These are phyloP conservation scores for Torrubiella hemipterigena DNA, from an alignment of 2,329 filamentous ascomycete genomes.

Conservation along the genomic window DNA sequence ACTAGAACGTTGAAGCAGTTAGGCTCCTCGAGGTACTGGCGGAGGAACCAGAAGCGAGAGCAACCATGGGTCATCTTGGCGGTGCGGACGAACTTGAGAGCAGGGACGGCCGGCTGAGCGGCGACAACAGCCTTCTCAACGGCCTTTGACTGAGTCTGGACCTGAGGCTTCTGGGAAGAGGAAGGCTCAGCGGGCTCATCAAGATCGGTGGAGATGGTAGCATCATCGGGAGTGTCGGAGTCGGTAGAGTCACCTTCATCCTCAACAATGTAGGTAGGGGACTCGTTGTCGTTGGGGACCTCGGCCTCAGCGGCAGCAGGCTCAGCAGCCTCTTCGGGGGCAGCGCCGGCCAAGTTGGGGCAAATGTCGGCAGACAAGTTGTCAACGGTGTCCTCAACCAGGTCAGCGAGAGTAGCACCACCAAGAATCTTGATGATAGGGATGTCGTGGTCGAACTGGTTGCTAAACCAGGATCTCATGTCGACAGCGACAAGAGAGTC, in stretches of 20 bases:
- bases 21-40: conserved; percentile 7
- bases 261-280: conserved; percentile 4
- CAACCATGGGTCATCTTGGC: conserved; percentile 6
- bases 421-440: conserved; percentile 32
- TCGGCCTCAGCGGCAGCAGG: conserved; percentile 12
- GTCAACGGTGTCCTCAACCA: conserved; percentile 6
- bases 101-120: conserved; percentile 2
- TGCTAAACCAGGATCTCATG: conserved; percentile 35
- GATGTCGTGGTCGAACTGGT: conserved; percentile 28
- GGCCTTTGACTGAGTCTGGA: too few species aligned
- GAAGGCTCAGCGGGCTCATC: too few species aligned
- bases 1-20: conserved; percentile 8
- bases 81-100: conserved; percentile 3
- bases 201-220: too few species aligned
- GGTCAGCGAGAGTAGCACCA: conserved; percentile 13
- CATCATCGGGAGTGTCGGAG: conserved; percentile 1
- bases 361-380: conserved; percentile 6
- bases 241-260: conserved; percentile 4
- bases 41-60: conserved; percentile 7
- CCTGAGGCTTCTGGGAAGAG: too few species aligned
- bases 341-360: conserved; percentile 4
- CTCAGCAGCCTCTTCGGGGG: conserved; percentile 19
- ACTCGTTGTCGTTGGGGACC: conserved; percentile 10
- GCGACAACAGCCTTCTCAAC: conserved; percentile 3
- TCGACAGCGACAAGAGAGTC: conserved; percentile 17